Evolutionary conservation across 2,329 filamentous ascomycete genomes (phyloP), one percentile per base, ranked within the genome.

Genomic region (Penicillium sclerotiorum): DNA sequence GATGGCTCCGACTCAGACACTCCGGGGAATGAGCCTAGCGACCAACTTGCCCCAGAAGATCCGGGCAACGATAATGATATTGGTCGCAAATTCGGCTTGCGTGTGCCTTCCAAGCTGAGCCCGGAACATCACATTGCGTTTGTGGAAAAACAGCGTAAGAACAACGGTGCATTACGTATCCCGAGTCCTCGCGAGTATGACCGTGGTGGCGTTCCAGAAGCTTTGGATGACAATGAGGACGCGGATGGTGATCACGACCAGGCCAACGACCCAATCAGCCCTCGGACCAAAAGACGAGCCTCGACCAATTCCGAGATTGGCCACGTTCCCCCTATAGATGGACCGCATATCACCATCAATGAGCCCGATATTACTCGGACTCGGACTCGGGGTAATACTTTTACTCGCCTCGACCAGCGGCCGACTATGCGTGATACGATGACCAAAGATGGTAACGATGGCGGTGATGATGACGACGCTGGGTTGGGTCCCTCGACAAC

Each of bases 161-260:
- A 88, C 48, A 86, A 84, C 45, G 85, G 86, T 27, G 84, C 91
- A 0, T 75, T 97, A 36, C 87, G 90, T 33, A 97, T 99, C 61
- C 94, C 94, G 0, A 92, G 92, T 17, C 94, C 94, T 1, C 80
- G 92, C 60, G 94, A 97, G 65, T 92, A 88, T 41, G 94, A 99
- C 61, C 83, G 84, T 43, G 94, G 93, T 21, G 80, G 90, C 53
- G 77, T 85, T 8, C 92, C 92, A 3, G 73, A 85, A 58, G 73
- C 78, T 17, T 66, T 89, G 12, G 76, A 78, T 8, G 74, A 77
- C 28, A 70, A 74, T 5, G 73, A 76, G 25, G 66, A 67, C 17
- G 73, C 77, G 21, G 65, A 67, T n/a, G 73, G 76, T 15, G 49
- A 64, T 13, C 47, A 52, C 7, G 55, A 58, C 15, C 54, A 56